Evolutionary conservation across 2,329 filamentous ascomycete genomes (phyloP), one percentile per base, ranked within the genome.

Genomic region (Talaromyces sp.): DNA sequence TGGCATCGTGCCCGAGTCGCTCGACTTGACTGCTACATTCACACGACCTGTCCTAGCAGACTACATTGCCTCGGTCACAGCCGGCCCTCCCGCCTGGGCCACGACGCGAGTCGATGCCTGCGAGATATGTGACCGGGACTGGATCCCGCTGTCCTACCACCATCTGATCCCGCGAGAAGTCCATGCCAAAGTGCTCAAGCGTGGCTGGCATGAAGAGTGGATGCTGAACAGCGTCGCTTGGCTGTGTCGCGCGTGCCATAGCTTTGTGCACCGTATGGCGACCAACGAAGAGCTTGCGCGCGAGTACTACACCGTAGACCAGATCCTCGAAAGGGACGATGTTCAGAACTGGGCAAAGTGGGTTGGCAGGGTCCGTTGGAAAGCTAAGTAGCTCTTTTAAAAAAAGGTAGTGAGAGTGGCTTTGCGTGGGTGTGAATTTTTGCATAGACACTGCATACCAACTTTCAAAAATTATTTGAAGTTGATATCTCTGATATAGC

Each of bases 231-330:
- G 87, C 71, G 92, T 95, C 22, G 91, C 92, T 13, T 96, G 91
- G 91, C 75, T 96, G 66, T 96, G 92, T 75, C 82, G 91, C 56
- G 89, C 91, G 2, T 96, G 92, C 69, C 92, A 96, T 78, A 85
- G 83, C 49, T 92, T 91, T 71, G 90, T 96, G 72, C 92, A 96
- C 78, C 79, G 85, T 44, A 84, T 92, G 70, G 88, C 85, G 36
- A 81, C 77, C 4, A 91, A 95, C 71, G 91, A 96, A 80, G 90
- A 90, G 68, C 76, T 96, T 66, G 92, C 91, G 15, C 81, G 83
- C 67, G 78, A 87, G 59, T 92, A 82, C 71, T 91, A 86, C 75
- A 93, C 86, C 0, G 85, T 95, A 7, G 90, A 93, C 59, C 75
- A 83, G 66, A 78, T 96, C 64, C 71, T 88, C 70, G 84, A 81